Base-by-base conservation (phyloP, 345 rosid species). In the Ceriops tagal region DNA sequence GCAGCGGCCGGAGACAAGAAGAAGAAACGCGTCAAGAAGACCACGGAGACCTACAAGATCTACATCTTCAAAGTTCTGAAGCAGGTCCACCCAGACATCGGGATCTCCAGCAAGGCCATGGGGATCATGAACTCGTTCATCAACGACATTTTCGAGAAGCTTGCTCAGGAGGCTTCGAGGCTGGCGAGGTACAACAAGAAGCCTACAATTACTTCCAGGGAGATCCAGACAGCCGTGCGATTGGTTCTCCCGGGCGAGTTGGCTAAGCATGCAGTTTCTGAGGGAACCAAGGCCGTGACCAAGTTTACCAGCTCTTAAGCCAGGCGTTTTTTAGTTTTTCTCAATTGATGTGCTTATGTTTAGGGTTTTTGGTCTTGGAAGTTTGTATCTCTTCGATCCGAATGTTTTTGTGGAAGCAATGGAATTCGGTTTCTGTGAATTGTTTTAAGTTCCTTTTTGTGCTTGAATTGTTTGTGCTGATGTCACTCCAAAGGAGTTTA, bases 61-160 rank as follows among this genome's bases (percentile, higher is more conserved):
- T 55, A 55, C 30, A 55, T 55, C 6, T 55, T 55, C 28, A 55
- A 55, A 24, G 59, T 55, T 15, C 15, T 55, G 59, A 55, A 55
- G 28, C 59, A 55, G 59, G 59, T 55, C 27, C 59, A 55, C 28
- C 59, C 59, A 8, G 59, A 55, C 6, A 55, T 55, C 28, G 59
- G 59, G 5, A 55, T 55, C 59, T 55, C 59, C 1, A 55, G 59
- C 59, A 55, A 55, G 59, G 59, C 59, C 2, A 55, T 55, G 59
- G 59, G 59, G 59, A 55, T 55, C 59, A 55, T 55, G 59, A 55
- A 55, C 59, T 55, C 59, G 5, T 55, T 55, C 16, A 55, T 55
- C 59, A 55, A 55, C 59, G 59, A 55, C 28, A 55, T 55, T 30
- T 55, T 55, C 30, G 59, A 55, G 59, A 55, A 55, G 59, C 30